Evolutionary conservation across 345 rosid genomes (phyloP), one percentile per base, ranked within the genome.

Genomic region (Eucalyptus sideroxylon): DNA sequence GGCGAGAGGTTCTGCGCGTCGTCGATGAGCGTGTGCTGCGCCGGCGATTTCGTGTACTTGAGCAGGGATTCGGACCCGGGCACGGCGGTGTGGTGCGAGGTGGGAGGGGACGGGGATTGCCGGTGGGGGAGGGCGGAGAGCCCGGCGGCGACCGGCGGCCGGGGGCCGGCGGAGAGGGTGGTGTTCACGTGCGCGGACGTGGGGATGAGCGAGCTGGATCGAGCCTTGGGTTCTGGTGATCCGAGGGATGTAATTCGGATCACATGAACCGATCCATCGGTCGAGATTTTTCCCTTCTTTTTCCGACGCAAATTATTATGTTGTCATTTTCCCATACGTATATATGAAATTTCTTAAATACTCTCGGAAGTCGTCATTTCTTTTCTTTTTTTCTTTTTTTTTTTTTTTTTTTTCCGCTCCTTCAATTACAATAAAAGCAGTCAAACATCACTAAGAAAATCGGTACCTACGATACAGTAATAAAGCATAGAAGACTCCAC

Each of bases 131-230:
- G 89, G 23, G 87, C 93, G 40, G 37, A 87, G 86, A 92, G 93
- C 82, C 89, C 87, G 44, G 90, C 87, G 87, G 92, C 65, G 27
- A 86, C 44, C 27, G 95, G 87, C 9, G 89, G 42, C 50, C 94
- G 89, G 16, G 21, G 89, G 86, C 53, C 89, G 50, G 88, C 60
- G 13, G 90, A 92, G 87, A 91, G 93, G 81, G 10, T 89, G 55
- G 91, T 94, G 69, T 90, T 91, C 44, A 89, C 95, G 50, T 93
- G 98, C 89, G 90, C 94, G 23, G 86, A 90, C 19, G 98, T 96
- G 17, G 62, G 92, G 13, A 80, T 97, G 59, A 91, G 86, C 24
- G 95, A 95, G 91, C 88, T 97, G 90, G 90, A 91, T 2, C 90
- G 55, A 53, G 98, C 97, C 37, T 56, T 90, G 86, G 69, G 45